phyloP scores from a whole-genome alignment of 2,329 filamentous ascomycete genomes.

The Fusarium begoniae region DNA sequence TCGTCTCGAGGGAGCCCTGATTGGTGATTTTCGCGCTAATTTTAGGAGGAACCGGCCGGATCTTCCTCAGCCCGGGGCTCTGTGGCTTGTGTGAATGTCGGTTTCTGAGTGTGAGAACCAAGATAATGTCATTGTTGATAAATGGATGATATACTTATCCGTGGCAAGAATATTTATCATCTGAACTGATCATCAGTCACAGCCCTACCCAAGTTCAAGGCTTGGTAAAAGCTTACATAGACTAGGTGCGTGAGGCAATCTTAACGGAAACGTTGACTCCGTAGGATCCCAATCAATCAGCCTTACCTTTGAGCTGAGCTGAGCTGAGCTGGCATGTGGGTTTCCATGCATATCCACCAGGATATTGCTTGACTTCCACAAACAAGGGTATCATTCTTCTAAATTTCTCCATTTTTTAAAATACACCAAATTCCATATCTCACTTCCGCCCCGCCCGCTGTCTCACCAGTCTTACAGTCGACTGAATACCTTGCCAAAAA shows the following conservation, averaged over 20 bases:
- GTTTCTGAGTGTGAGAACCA: not conserved
- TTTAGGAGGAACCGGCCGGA: slow-evolving; percentile 1
- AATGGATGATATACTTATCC: not conserved
- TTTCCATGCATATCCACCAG: not conserved
- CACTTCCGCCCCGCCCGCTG: not conserved
- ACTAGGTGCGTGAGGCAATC: not conserved
- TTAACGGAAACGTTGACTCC: not conserved
- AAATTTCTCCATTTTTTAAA: slow-evolving; percentile 3
- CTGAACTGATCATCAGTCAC: not conserved
- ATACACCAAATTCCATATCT: slow-evolving; percentile 4
- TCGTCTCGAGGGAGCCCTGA: not conserved
- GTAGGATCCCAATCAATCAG: not conserved
- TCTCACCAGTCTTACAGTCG: slow-evolving; percentile 57
- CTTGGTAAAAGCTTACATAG: slow-evolving; percentile 1
- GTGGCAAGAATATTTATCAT: not conserved
- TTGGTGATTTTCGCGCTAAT: slow-evolving; percentile 14
- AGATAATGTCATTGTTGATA: not conserved
- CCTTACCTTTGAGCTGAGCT: not conserved
- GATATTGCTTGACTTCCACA: not conserved
- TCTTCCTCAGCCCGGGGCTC: not conserved
- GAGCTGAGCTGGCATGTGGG: not conserved
- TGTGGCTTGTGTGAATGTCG: not conserved
- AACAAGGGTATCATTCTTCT: slow-evolving; percentile 32
- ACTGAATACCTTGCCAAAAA: slow-evolving; percentile 86
- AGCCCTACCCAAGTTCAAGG: not conserved